phyloP scores from a whole-genome alignment of 768 basidiomycete species.

The Leccinellum albellum region DNA sequence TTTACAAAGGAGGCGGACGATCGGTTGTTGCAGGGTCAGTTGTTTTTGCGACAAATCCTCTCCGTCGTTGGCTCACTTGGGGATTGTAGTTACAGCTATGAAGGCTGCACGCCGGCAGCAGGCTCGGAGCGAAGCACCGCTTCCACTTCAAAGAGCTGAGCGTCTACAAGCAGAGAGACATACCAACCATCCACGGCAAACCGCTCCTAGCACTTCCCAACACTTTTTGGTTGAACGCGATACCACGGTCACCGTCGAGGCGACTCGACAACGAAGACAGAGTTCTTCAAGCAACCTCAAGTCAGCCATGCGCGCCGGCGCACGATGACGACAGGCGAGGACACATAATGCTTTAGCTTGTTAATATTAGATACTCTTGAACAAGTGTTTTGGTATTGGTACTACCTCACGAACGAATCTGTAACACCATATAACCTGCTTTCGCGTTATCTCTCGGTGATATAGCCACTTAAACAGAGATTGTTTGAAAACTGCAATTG shows the following conservation, averaged over 20 bases:
- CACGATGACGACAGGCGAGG: slow-evolving; percentile 25
- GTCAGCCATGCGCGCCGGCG: slow-evolving; percentile 32
- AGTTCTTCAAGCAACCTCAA: slow-evolving; percentile 34
- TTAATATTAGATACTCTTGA: slow-evolving; percentile 10
- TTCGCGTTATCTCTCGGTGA: slow-evolving; percentile 7
- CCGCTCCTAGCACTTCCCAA: slow-evolving; percentile 12
- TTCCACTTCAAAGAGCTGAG: slow-evolving; percentile 22
- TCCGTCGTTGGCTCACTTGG: slow-evolving; percentile 6
- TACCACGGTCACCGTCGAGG: slow-evolving; percentile 28
- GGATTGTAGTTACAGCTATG: slow-evolving; percentile 25
- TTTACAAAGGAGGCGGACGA: slow-evolving; percentile 76
- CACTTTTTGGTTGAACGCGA: slow-evolving; percentile 30
- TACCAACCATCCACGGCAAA: slow-evolving; percentile 29
- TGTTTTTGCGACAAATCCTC: background rate
- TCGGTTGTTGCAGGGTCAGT: slow-evolving; percentile 59
- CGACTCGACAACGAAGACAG: slow-evolving; percentile 27
- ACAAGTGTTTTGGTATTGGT: slow-evolving; percentile 6
- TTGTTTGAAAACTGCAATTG: slow-evolving; percentile 14
- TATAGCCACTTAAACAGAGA: slow-evolving; percentile 11
- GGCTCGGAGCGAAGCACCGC: slow-evolving; percentile 6
- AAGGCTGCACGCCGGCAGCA: slow-evolving; percentile 17
- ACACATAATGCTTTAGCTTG: background rate
- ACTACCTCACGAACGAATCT: slow-evolving; percentile 8
- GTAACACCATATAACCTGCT: slow-evolving; percentile 19
- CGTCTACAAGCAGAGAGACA: slow-evolving; percentile 20